Evolutionary conservation across 2,329 filamentous ascomycete species (phyloP), one percentile per base, ranked within the genome.

Genomic region (Claviceps sp.): DNA sequence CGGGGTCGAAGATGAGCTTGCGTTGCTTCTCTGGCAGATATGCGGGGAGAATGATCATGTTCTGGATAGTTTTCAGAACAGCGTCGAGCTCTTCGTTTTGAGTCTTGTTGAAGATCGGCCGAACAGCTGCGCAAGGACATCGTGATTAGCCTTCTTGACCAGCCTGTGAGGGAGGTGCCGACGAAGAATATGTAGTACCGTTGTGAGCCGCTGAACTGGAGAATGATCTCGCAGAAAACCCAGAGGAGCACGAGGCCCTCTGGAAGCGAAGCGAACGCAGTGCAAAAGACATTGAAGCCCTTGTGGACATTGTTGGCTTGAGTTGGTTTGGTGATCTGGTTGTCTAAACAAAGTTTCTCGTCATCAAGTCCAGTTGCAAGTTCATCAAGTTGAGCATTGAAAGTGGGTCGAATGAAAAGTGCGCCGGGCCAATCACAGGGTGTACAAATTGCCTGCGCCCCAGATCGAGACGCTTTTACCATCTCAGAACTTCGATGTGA

Each of bases 31-130:
- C 53, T 22, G 74, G 70, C 30, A 87, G 76, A 61, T 81, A 77
- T 36, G 72, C 66, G n/a, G 81, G 81, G 43, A 85, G 66, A 62
- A 85, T 76, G 63, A 82, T 73, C 58, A 76, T 76, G 46, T 73
- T 66, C 56, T 81, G 78, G 61, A 85, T 73, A 22, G 60, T 65
- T 42, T 65, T 62, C 55, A 86, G 74, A 36, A 74, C 60, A 13
- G 63, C 53, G 62, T 83, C 74, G 54, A 86, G 73, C 52, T 78
- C 69, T 22, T 70, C 56, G 44, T 75, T 75, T 14, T 76, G 76
- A 4, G 77, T 74, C 50, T 71, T 68, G 7, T 67, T 62, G 61
- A 82, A 82, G 52, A 75, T 64, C 54, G 63, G 62, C 49, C 61
- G 62, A 52, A 69, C 58, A 46, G 58, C 67, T 70, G 49, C 5